These are phyloP conservation scores for Tolypocladium amazonense DNA, from an alignment of 2,329 filamentous ascomycete genomes.

Conservation along the genomic window DNA sequence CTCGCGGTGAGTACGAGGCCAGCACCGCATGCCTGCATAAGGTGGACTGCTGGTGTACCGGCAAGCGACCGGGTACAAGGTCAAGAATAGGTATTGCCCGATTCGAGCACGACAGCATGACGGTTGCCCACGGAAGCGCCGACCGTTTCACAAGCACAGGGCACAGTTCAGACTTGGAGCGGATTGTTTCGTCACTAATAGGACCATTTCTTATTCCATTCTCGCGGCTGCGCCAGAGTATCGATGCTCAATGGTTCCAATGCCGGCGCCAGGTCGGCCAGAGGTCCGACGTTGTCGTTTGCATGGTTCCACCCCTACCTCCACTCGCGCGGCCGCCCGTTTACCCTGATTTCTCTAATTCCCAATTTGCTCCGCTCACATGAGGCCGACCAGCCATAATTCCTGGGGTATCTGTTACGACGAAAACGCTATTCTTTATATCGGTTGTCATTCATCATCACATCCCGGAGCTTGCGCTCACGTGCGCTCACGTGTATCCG, in stretches of 20 bases:
- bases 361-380: slow-evolving; percentile 1
- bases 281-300: not conserved
- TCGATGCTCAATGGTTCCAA: not conserved
- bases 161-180: not conserved
- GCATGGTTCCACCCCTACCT: not conserved
- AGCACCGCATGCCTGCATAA: not conserved
- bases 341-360: not conserved
- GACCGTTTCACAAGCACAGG: not conserved
- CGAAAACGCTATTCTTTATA: not conserved
- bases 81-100: not conserved
- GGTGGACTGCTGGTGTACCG: not conserved
- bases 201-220: not conserved
- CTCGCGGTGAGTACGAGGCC: not conserved
- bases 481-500: slow-evolving; percentile 4
- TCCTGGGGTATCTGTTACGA: slow-evolving; percentile 6
- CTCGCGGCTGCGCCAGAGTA: not conserved
- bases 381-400: slow-evolving; percentile 4
- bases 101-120: not conserved
- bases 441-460: slow-evolving; percentile 1
- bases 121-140: not conserved
- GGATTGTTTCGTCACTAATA: not conserved
- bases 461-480: slow-evolving; percentile 13
- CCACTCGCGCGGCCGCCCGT: not conserved
- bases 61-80: no score
- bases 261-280: not conserved